These are phyloP conservation scores for Dothideomycetidae sp. DNA, from an alignment of 2,329 filamentous ascomycete genomes.

Conservation along the genomic window DNA sequence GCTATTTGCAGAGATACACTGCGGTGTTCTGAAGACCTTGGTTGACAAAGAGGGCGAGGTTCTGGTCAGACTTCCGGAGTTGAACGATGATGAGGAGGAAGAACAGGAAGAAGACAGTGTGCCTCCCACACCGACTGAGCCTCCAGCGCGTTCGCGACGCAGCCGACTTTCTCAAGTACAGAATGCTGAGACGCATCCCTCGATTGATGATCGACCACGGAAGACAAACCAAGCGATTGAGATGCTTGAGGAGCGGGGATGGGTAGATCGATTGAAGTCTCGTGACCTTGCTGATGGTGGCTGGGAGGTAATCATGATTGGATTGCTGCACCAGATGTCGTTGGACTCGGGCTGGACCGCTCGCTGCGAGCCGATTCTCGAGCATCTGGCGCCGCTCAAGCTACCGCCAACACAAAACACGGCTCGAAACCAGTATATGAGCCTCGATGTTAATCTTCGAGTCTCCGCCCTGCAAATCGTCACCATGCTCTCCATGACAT, in stretches of 20 bases:
- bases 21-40: constrained; percentile 74
- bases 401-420: constrained; percentile 62
- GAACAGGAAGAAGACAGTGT: constrained; percentile 45
- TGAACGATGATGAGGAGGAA: constrained; percentile 58
- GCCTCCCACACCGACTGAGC: constrained; percentile 41
- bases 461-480: constrained; percentile 71
- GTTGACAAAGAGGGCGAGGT: constrained; percentile 70
- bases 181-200: constrained; percentile 7
- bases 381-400: constrained; percentile 65
- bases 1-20: constrained; percentile 81
- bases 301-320: constrained; percentile 83
- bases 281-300: constrained; percentile 78
- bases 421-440: constrained; percentile 55
- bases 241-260: constrained; percentile 59
- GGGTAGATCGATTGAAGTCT: constrained; percentile 71
- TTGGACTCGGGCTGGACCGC: constrained; percentile 55
- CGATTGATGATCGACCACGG: constrained; percentile 10
- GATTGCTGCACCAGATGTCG: constrained; percentile 71
- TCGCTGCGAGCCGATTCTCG: constrained; percentile 65
- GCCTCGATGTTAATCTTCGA: constrained; percentile 69
- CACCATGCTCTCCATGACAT: constrained; percentile 72
- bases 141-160: constrained; percentile 51
- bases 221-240: constrained; percentile 55
- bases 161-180: constrained; percentile 31
- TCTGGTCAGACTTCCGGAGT: constrained; percentile 61